These are phyloP conservation scores for Neonectria magnoliae DNA, from an alignment of 2,329 filamentous ascomycete genomes.

Conservation along the genomic window DNA sequence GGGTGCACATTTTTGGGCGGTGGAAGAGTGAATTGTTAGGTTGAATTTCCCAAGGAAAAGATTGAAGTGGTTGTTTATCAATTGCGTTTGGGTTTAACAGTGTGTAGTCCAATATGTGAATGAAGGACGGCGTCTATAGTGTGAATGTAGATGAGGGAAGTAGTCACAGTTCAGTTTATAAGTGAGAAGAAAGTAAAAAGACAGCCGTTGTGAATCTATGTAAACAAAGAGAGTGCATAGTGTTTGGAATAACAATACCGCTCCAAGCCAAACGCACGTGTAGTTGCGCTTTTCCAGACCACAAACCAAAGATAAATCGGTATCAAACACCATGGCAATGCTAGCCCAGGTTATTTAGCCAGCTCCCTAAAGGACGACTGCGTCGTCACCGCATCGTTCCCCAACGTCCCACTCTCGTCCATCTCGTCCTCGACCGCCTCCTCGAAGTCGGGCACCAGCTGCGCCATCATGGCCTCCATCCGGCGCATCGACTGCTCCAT, in stretches of 20 bases:
- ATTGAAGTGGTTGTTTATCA: not conserved
- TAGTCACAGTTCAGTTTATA: too few species aligned
- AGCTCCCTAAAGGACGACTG: slow-evolving; percentile 44
- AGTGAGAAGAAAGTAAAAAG: not conserved
- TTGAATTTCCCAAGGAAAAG: too few species aligned
- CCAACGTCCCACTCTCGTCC: slow-evolving; percentile 44
- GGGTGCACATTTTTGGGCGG: slow-evolving; percentile 55
- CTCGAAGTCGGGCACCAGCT: slow-evolving; percentile 47
- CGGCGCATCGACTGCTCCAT: slow-evolving; percentile 62
- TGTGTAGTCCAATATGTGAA: not conserved
- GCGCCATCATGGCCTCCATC: slow-evolving; percentile 59
- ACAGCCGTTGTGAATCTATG: not conserved
- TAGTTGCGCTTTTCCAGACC: not conserved
- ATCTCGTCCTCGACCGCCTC: slow-evolving; percentile 40
- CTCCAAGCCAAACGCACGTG: not conserved
- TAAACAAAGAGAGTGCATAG: not conserved
- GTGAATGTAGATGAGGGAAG: not conserved
- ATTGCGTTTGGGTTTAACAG: not conserved
- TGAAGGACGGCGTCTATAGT: not conserved
- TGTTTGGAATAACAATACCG: not conserved
- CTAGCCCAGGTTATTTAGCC: slow-evolving; percentile 18
- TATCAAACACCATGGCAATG: slow-evolving; percentile 18
- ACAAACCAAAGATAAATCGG: not conserved
- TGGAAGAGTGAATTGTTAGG: not conserved
- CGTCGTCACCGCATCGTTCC: slow-evolving; percentile 38